These are phyloP conservation scores for Fusarium ambrosium DNA, from an alignment of 2,329 filamentous ascomycete genomes.

Conservation along the genomic window DNA sequence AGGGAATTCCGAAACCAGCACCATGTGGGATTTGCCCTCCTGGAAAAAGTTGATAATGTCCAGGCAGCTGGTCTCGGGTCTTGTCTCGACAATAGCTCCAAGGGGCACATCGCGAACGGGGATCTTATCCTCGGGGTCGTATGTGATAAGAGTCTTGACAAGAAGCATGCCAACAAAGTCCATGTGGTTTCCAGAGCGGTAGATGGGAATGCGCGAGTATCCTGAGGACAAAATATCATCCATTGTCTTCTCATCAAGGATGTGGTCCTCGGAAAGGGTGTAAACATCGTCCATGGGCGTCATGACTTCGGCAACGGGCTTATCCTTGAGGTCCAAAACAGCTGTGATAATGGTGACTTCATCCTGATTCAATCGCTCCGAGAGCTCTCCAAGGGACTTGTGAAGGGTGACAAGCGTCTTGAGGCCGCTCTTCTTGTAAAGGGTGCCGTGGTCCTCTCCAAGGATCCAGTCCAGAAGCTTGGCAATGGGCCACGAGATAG, in stretches of 20 bases:
- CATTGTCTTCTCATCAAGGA: constrained; percentile 94
- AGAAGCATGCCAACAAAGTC: constrained; percentile 98
- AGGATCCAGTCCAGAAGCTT: constrained; percentile 95
- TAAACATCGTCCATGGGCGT: constrained; percentile 99
- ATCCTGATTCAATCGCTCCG: constrained; percentile 93
- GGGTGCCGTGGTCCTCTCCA: constrained; percentile 93
- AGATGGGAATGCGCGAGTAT: constrained; percentile 96
- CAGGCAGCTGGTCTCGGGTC: constrained; percentile 94
- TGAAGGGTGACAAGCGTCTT: constrained; percentile 97
- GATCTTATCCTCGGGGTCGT: constrained; percentile 93
- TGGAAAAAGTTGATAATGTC: constrained; percentile 99
- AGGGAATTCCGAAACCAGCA: constrained; percentile 89
- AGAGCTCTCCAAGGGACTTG: constrained; percentile 87
- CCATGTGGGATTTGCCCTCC: constrained; percentile 99
- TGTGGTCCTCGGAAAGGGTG: constrained; percentile 93
- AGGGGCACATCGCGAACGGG: constrained; percentile 91
- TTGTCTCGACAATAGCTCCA: constrained; percentile 93
- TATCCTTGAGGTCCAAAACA: constrained; percentile 95
- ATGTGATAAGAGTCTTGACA: constrained; percentile 98
- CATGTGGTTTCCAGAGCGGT: constrained; percentile 83
- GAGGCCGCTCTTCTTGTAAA: constrained; percentile 97
- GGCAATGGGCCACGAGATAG: constrained; percentile 93
- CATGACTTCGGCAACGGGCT: constrained; percentile 96
- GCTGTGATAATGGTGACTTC: constrained; percentile 99
- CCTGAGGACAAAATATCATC: constrained; percentile 92